phyloP scores from a whole-genome alignment of 2,329 filamentous ascomycete species.

The Fusarium proliferatum region DNA sequence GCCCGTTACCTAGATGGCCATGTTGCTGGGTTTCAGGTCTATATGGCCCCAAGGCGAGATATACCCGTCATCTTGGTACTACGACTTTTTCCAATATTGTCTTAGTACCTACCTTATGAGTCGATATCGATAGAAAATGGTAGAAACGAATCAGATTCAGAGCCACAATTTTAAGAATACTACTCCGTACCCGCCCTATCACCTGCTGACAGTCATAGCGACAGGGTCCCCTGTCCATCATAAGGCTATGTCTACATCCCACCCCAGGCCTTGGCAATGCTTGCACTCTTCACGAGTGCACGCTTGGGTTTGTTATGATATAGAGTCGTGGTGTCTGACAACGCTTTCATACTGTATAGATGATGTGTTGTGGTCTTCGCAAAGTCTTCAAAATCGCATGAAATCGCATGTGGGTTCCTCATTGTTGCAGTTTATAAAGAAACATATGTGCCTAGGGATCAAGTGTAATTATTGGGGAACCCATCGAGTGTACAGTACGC shows the following conservation, averaged over 20 bases:
- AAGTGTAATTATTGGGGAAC: background rate
- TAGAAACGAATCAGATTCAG: background rate
- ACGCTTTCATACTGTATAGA: background rate
- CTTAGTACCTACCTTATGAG: background rate
- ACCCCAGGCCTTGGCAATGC: conserved; percentile 35
- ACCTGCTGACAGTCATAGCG: conserved; percentile 35
- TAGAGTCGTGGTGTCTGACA: background rate
- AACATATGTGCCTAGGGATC: background rate
- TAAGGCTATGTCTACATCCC: conserved; percentile 41
- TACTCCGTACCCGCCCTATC: background rate
- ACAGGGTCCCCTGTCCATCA: conserved; percentile 30
- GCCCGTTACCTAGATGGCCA: background rate
- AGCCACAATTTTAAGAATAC: conserved; percentile 11
- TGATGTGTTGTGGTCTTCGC: background rate
- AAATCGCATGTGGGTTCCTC: background rate
- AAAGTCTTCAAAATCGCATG: background rate
- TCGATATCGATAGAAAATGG: background rate
- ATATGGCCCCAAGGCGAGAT: background rate
- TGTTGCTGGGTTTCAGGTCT: background rate
- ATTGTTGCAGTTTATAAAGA: background rate
- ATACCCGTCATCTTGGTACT: background rate
- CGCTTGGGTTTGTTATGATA: background rate
- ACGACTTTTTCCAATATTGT: background rate
- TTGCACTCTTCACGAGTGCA: conserved; percentile 26
- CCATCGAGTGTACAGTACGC: conserved; percentile 3